Base-by-base conservation (phyloP, 1,284 basidiomycete genomes). In the Ganoderma lucidum region DNA sequence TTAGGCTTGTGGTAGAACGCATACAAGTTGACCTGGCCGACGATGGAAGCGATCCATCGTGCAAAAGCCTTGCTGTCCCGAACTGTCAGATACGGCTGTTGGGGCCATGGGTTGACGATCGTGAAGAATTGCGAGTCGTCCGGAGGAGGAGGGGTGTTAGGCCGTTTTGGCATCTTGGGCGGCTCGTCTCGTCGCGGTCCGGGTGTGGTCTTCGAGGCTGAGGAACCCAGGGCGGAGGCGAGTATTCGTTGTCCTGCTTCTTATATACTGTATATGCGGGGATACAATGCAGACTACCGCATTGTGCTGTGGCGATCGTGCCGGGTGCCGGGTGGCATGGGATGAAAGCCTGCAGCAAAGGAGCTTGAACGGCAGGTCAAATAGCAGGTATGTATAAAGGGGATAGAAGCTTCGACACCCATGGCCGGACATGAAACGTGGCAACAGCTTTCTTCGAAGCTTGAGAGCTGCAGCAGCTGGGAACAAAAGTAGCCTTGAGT, bases 1-100 rank as follows among this genome's bases (percentile, higher is more conserved):
- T 81, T 86, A 0, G 91, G 90, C 73, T 91, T 92, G 76, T 90
- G 83, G 72, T 86, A 87, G 30, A 93, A 81, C 2, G 87, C 86
- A 63, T 83, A 81, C 51, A 93, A 78, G 17, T 82, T 77, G 0
- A 87, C 77, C 48, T 79, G 78, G 17, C 84, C 84, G 67, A 88
- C 83, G 71, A 83, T 84, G 64, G 84, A 85, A 0, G 89, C 89
- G n/a, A 93, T 81, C 92, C 91, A 93, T 66, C 81, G 82, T 8
- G 85, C 84, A 71, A 89, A 88, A 8, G 80, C 78, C 53, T 83
- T 82, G 53, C 84, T 83, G 70, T 92, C 88, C 37, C 79, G 75
- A 0, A 87, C 71, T 62, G 87, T 84, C 83, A 88, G 86, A 71
- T 91, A 87, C 28, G 83, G 82, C 30, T 83, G 77, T 9, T 84